Conservation (phyloP, 257 asterid genomes). For the Scutellaria baicalensis region DNA sequence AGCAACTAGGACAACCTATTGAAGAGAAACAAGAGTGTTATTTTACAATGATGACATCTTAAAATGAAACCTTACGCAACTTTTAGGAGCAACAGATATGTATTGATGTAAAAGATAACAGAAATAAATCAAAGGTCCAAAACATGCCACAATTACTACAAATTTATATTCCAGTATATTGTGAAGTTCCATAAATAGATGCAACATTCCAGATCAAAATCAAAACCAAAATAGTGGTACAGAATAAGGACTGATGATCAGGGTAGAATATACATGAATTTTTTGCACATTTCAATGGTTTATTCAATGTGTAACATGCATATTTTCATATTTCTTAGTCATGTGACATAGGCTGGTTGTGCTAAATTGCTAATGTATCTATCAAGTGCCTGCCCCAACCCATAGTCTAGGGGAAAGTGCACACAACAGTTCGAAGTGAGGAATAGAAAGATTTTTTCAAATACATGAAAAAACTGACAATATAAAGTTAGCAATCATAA, state of each 20-base stretch:
- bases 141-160: background rate
- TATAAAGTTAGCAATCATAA: too few relatives aligned
- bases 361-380: too few relatives aligned
- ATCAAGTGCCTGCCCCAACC: too few relatives aligned
- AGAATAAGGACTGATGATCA: background rate
- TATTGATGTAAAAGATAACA: constrained; percentile 1
- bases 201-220: background rate
- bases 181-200: background rate
- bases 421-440: background rate
- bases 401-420: too few relatives aligned
- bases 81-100: background rate
- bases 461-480: too few relatives aligned
- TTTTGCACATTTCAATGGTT: too few relatives aligned
- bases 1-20: constrained; percentile 78
- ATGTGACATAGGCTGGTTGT: background rate
- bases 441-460: too few relatives aligned
- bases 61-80: background rate
- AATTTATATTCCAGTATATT: background rate
- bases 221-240: background rate
- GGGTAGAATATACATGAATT: too few relatives aligned
- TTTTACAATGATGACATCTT: background rate
- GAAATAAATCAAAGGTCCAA: background rate
- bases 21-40: background rate
- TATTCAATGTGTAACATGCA: too few relatives aligned
- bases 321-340: background rate